Percentiles rank a stretch among this genome's conserved stretches.
Evolutionary conservation across 495 filamentous ascomycete genomes (phyloP).

Genomic region (Paragyromitra xinjiangensis): DNA sequence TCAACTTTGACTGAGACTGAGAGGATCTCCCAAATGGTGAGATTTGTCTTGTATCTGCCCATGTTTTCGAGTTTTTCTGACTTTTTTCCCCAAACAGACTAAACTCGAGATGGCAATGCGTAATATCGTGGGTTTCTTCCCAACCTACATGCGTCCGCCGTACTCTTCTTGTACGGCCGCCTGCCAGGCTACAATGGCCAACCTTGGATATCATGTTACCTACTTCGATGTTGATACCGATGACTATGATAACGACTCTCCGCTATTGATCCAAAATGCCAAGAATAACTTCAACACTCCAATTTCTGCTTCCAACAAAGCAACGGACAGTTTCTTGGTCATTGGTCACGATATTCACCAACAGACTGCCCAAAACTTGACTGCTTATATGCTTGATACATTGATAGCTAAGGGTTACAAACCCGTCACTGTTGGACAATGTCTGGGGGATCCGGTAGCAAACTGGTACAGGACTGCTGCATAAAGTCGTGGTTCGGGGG

Average conservation of each 20-base stretch:
- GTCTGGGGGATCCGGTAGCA: conserved; percentile 72
- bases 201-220: conserved; percentile 77
- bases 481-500: not conserved
- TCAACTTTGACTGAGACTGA: conserved; percentile 66
- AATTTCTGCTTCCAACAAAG: conserved; percentile 62
- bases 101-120: conserved; percentile 84
- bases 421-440: conserved; percentile 77
- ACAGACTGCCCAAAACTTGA: conserved; percentile 80
- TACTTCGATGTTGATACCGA: conserved; percentile 83
- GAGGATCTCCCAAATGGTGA: conserved; percentile 70
- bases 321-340: conserved; percentile 66
- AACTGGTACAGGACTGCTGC: conserved; percentile 73
- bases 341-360: conserved; percentile 84
- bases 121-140: conserved; percentile 81
- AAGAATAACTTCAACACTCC: conserved; percentile 75
- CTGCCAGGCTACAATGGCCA: conserved; percentile 69
- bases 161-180: conserved; percentile 74
- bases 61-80: not conserved
- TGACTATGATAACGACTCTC: conserved; percentile 73
- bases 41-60: not conserved
- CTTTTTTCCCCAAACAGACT: conserved; percentile 5
- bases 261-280: conserved; percentile 70
- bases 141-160: conserved; percentile 86
- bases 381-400: conserved; percentile 73
- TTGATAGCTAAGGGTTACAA: conserved; percentile 69